Conservation (phyloP, 2,329 filamentous ascomycete species). For the Clonostachys sp. region DNA sequence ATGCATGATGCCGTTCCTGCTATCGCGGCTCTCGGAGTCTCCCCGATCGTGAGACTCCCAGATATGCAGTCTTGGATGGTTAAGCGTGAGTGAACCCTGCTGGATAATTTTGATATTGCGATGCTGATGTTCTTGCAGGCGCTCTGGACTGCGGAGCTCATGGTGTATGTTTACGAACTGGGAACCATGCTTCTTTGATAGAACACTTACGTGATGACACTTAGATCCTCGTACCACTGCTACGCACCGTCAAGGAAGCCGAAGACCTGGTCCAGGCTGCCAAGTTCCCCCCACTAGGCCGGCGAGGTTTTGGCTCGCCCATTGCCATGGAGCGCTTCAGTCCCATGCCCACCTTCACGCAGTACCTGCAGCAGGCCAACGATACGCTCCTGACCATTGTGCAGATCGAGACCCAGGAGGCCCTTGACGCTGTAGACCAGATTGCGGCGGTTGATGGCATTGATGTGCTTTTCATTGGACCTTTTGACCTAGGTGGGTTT, state of each 20-base stretch:
- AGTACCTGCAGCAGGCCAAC: conserved; percentile 46
- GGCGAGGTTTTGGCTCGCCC: conserved; percentile 44
- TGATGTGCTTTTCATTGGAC: conserved; percentile 61
- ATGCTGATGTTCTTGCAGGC: conserved; percentile 15
- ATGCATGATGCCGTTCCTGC: conserved; percentile 52
- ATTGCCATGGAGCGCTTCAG: conserved; percentile 36
- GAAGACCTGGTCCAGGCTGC: conserved; percentile 37
- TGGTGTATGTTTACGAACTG: conserved; percentile 27
- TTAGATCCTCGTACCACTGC: conserved; percentile 38
- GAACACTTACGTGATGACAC: conserved; percentile 3
- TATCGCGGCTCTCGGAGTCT: conserved; percentile 39
- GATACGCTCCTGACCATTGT: conserved; percentile 56
- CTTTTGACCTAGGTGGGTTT: conserved; percentile 54
- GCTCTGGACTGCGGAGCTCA: conserved; percentile 47
- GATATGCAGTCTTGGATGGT: conserved; percentile 42
- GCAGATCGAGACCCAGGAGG: conserved; percentile 64
- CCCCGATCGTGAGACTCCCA: conserved; percentile 44
- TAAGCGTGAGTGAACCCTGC: conserved; percentile 24
- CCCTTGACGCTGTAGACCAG: conserved; percentile 53
- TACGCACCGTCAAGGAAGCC: conserved; percentile 37
- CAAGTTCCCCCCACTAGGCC: conserved; percentile 45
- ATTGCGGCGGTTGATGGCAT: conserved; percentile 57
- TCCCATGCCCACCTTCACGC: conserved; percentile 35
- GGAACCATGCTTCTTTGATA: no score
- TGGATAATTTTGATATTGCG: no score